Conservation (phyloP, 148 eudicot species). For the Beta vulgaris region DNA sequence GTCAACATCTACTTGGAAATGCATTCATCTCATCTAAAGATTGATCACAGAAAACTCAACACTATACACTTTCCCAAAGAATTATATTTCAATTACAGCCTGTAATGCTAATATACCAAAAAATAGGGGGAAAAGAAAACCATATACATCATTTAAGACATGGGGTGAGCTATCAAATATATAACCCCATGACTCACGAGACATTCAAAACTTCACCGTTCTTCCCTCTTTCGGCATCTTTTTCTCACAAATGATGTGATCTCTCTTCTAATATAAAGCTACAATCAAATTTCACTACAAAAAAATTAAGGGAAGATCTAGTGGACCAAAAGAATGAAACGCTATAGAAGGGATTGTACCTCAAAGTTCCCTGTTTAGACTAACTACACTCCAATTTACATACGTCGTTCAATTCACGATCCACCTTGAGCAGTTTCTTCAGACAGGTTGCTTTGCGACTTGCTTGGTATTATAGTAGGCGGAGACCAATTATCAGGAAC, state of each 20-base stretch:
- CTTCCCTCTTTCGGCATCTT: neutral
- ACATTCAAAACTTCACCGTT: neutral
- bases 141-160: slow-evolving; percentile 18
- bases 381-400: slow-evolving; percentile 26
- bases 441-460: slow-evolving; percentile 48
- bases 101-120: slow-evolving; percentile 20
- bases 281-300: slow-evolving; percentile 16
- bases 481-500: slow-evolving; percentile 96
- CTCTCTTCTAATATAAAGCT: slow-evolving; percentile 15
- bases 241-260: slow-evolving; percentile 9
- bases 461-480: slow-evolving; percentile 46
- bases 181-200: slow-evolving; percentile 17
- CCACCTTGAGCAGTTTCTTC: slow-evolving; percentile 55
- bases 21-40: neutral
- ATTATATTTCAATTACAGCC: slow-evolving; percentile 18
- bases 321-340: slow-evolving; percentile 12
- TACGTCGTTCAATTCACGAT: slow-evolving; percentile 34
- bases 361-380: slow-evolving; percentile 11
- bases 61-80: slow-evolving; percentile 12
- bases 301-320: slow-evolving; percentile 30
- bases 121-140: neutral
- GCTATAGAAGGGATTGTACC: slow-evolving; percentile 13
- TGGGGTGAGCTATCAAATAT: slow-evolving; percentile 20
- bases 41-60: neutral
- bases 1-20: neutral